phyloP scores from a whole-genome alignment of 345 rosid species.

The Turnera subulata region DNA sequence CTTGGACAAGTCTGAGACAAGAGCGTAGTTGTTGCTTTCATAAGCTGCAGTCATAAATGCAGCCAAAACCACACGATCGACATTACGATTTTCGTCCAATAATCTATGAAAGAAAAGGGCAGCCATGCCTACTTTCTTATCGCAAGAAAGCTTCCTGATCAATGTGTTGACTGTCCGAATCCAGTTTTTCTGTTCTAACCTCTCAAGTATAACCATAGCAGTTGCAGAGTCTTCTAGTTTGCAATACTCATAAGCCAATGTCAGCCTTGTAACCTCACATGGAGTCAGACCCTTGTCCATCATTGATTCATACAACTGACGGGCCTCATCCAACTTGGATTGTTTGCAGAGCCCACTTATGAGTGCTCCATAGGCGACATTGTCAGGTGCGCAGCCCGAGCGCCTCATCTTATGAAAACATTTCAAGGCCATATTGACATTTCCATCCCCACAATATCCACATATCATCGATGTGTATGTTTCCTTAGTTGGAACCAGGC shows the following conservation, averaged over 20 bases:
- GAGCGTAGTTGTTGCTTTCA: slow-evolving; percentile 66
- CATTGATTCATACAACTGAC: slow-evolving; percentile 64
- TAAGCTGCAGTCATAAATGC: slow-evolving; percentile 76
- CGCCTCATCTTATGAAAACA: slow-evolving; percentile 56
- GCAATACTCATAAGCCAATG: slow-evolving; percentile 83
- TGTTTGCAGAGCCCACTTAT: slow-evolving; percentile 84
- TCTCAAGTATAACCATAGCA: slow-evolving; percentile 74
- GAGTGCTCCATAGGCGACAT: slow-evolving; percentile 70
- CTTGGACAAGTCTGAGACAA: slow-evolving; percentile 60
- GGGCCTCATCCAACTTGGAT: slow-evolving; percentile 69
- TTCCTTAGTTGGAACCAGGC: slow-evolving; percentile 78
- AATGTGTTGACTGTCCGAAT: slow-evolving; percentile 67
- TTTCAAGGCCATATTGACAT: slow-evolving; percentile 41
- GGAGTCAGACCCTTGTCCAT: slow-evolving; percentile 66
- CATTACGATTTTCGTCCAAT: slow-evolving; percentile 45
- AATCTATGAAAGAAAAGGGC: slow-evolving; percentile 70
- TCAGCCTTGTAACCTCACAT: slow-evolving; percentile 75
- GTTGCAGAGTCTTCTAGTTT: slow-evolving; percentile 68
- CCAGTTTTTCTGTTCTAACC: slow-evolving; percentile 73
- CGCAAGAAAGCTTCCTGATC: slow-evolving; percentile 79
- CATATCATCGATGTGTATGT: slow-evolving; percentile 83
- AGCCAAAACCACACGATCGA: slow-evolving; percentile 59
- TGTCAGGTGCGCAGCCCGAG: slow-evolving; percentile 62
- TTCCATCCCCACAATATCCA: slow-evolving; percentile 61
- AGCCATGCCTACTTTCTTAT: slow-evolving; percentile 77